phyloP scores from a whole-genome alignment of 192 early-diverging fungal species.

The Coemansia asiatica region DNA sequence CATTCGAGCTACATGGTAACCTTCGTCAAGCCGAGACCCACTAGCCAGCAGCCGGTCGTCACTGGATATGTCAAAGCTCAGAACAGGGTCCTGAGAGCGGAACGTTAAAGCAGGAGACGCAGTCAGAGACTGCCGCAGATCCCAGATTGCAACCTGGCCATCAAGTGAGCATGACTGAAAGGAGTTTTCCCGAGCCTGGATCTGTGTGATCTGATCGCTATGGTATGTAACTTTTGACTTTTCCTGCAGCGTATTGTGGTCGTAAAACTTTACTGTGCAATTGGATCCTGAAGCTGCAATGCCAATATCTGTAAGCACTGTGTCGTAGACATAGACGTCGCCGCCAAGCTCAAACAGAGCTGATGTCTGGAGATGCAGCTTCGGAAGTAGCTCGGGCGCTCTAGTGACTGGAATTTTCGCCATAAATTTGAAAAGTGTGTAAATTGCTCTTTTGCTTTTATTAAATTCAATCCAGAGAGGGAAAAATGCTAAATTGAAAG shows the following conservation, averaged over 20 bases:
- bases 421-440: constrained; percentile 10
- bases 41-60: constrained; percentile 36
- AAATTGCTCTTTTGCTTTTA: background rate
- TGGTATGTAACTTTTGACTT: constrained; percentile 60
- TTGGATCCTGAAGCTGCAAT: constrained; percentile 59
- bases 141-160: constrained; percentile 64
- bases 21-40: constrained; percentile 30
- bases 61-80: constrained; percentile 55
- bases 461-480: too few relatives aligned
- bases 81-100: constrained; percentile 46
- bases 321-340: constrained; percentile 44
- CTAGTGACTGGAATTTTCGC: constrained; percentile 32
- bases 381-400: constrained; percentile 39
- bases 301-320: constrained; percentile 21
- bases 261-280: constrained; percentile 66
- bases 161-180: constrained; percentile 68
- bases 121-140: constrained; percentile 57
- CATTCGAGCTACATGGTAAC: constrained; percentile 31
- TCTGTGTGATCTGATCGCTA: constrained; percentile 62
- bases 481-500: too few relatives aligned
- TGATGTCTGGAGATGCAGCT: constrained; percentile 15
- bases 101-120: constrained; percentile 27
- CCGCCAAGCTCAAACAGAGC: constrained; percentile 13
- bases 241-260: constrained; percentile 53
- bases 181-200: constrained; percentile 53